These are phyloP conservation scores for Psidium guajava DNA, from an alignment of 345 rosid species.

Conservation along the genomic window DNA sequence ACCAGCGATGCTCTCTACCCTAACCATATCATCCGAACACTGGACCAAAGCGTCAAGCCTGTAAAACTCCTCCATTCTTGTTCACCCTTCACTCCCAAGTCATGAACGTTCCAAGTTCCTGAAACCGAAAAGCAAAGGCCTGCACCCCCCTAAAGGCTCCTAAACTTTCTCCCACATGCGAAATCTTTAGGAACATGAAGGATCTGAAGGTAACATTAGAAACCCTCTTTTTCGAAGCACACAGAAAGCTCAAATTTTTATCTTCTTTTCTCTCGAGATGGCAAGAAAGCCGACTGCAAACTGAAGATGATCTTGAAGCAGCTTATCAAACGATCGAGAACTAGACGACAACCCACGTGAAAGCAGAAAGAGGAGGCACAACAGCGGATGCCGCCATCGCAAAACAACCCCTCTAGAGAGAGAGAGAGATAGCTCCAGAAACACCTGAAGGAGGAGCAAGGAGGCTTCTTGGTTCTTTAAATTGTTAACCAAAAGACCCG, in stretches of 20 bases:
- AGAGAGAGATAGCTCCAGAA: not conserved
- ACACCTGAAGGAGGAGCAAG: not conserved
- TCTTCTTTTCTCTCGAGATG: not conserved
- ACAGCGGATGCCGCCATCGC: not conserved
- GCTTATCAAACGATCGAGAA: not conserved
- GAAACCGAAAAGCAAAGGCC: not conserved
- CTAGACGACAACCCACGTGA: not conserved
- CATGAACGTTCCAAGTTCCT: not conserved
- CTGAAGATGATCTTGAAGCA: not conserved
- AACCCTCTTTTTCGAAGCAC: not conserved
- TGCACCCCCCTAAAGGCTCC: not conserved
- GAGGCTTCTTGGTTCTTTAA: not conserved
- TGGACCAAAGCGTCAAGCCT: not conserved
- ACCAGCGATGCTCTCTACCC: not conserved
- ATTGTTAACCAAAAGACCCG: not conserved
- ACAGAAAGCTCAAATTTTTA: not conserved
- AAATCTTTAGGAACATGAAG: not conserved
- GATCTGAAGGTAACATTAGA: not conserved
- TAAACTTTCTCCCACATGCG: not conserved
- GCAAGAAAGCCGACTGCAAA: not conserved
- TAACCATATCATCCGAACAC: not conserved
- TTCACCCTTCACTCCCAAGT: not conserved
- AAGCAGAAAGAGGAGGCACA: not conserved
- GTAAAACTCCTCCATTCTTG: not conserved
- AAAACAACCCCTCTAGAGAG: not conserved